These are phyloP conservation scores for Aspergillus melleus DNA, from an alignment of 2,329 filamentous ascomycete species.

Conservation along the genomic window DNA sequence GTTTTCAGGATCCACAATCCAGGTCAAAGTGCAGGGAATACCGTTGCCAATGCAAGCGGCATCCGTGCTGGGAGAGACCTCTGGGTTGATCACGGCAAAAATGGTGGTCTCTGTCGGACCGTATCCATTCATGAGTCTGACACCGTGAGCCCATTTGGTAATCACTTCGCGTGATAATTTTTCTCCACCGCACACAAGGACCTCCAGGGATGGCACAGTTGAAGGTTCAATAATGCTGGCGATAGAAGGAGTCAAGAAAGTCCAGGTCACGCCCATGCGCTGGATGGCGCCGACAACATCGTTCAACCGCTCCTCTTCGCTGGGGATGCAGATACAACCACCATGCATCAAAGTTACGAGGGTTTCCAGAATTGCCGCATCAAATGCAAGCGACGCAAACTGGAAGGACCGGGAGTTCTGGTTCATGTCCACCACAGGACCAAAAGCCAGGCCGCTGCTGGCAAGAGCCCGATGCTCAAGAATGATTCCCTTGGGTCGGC, in stretches of 20 bases:
- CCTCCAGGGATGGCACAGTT: conserved; percentile 42
- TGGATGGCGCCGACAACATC: conserved; percentile 50
- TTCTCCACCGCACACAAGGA: conserved; percentile 48
- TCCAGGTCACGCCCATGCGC: conserved; percentile 52
- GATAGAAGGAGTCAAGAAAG: conserved; percentile 48
- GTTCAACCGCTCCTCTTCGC: conserved; percentile 48
- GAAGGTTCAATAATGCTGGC: conserved; percentile 43
- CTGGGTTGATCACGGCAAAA: conserved; percentile 31
- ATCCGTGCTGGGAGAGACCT: conserved; percentile 25
- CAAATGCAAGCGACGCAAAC: conserved; percentile 50
- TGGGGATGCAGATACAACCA: conserved; percentile 51
- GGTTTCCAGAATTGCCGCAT: conserved; percentile 44
- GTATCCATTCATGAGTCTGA: conserved; percentile 41
- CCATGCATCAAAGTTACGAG: conserved; percentile 43
- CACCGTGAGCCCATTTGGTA: conserved; percentile 60
- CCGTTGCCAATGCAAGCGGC: conserved; percentile 24
- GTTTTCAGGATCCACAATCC: conserved; percentile 36
- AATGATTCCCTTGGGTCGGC: conserved; percentile 39
- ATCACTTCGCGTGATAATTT: conserved; percentile 73
- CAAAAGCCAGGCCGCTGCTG: conserved; percentile 34
- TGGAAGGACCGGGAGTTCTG: conserved; percentile 36
- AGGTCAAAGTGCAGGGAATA: conserved; percentile 25
- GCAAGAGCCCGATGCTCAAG: conserved; percentile 35
- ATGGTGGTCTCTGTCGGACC: conserved; percentile 40
- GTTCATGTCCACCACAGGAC: conserved; percentile 26